Base-by-base conservation (phyloP, 768 basidiomycete genomes). In the Boletus eberwhitei region DNA sequence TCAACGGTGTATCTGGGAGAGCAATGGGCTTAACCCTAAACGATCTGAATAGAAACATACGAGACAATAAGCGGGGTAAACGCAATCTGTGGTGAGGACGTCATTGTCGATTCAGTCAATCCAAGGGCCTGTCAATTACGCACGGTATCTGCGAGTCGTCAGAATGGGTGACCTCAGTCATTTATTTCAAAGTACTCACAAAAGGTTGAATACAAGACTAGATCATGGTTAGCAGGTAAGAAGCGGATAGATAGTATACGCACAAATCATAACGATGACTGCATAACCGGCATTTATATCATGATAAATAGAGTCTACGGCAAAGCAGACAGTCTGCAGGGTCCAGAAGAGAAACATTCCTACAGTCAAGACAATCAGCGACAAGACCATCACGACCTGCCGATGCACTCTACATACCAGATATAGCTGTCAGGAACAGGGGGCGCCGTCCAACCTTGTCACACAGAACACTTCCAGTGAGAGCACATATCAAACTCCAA, bases 401-500 rank as follows among this genome's bases (percentile, higher is more conserved):
- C 8, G 48, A n/a, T 41, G 17, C 17, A 32, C 8, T n/a, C 12
- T 35, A 64, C 72, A 52, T 47, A 71, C 77, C 79, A 50, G 73
- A 62, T 8, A 74, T 75, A 13, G 80, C 78, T 19, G 61, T 73
- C 53, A 82, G 67, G 71, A 80, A 81, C 31, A 83, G 64, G 11
- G 70, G 74, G 2, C 82, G 74, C 34, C 82, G 63, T 8, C 82
- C 82, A 44, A 77, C 70, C 35, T 71, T 68, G 55, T 83, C 81
- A 51, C 76, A 77, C 17, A 79, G 65, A 38, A 78, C 68, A 31
- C 75, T 77, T 22, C 79, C 79, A 19, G 69, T 54, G 51, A 83
- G 70, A 26, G 80, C 79, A 48, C 79, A 71, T 52, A 79, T 68
- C 49, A 83, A 77, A 67, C 81, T 80, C 68, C 72, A 84, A 53